phyloP scores from a whole-genome alignment of 2,329 filamentous ascomycete species.

The Orbilia oligospora region DNA sequence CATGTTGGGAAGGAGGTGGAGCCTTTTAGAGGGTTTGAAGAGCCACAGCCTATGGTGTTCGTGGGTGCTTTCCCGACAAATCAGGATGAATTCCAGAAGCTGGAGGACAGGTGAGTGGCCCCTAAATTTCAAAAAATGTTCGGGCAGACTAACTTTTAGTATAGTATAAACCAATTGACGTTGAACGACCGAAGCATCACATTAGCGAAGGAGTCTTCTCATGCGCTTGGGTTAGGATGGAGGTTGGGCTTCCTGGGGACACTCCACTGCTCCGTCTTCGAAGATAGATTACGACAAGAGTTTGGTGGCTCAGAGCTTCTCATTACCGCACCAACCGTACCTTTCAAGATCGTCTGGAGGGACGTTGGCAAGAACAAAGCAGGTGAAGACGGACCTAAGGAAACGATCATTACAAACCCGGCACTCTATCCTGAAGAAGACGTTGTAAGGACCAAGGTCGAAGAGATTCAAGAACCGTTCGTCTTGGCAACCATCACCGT shows the following conservation, averaged over 20 bases:
- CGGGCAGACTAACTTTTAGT: slow-evolving; percentile 65
- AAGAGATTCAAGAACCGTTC: slow-evolving; percentile 79
- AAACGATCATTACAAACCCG: slow-evolving; percentile 86
- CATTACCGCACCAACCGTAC: slow-evolving; percentile 95
- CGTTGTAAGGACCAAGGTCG: slow-evolving; percentile 71
- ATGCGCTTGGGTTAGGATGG: slow-evolving; percentile 94
- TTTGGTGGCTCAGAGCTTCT: slow-evolving; percentile 90
- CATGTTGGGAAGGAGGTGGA: slow-evolving; percentile 85
- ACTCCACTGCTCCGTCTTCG: slow-evolving; percentile 98
- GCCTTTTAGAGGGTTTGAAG: slow-evolving; percentile 91
- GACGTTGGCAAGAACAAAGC: slow-evolving; percentile 79
- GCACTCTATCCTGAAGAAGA: slow-evolving; percentile 87
- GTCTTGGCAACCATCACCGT: slow-evolving; percentile 88
- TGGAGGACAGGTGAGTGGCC: slow-evolving; percentile 71
- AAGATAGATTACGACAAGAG: slow-evolving; percentile 93
- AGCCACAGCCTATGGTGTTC: slow-evolving; percentile 99
- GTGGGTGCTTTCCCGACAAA: slow-evolving; percentile 96
- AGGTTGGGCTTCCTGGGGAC: slow-evolving; percentile 95
- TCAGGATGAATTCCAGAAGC: slow-evolving; percentile 84
- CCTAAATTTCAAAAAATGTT: too few species aligned
- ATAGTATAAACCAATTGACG: slow-evolving; percentile 92
- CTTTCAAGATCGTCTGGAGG: slow-evolving; percentile 78
- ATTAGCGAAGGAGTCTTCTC: slow-evolving; percentile 91
- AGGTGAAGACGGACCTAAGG: slow-evolving; percentile 65
- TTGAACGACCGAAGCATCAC: slow-evolving; percentile 97